These are phyloP conservation scores for Leishmania major DNA, from an alignment of 208 protist genomes.

Conservation along the genomic window DNA sequence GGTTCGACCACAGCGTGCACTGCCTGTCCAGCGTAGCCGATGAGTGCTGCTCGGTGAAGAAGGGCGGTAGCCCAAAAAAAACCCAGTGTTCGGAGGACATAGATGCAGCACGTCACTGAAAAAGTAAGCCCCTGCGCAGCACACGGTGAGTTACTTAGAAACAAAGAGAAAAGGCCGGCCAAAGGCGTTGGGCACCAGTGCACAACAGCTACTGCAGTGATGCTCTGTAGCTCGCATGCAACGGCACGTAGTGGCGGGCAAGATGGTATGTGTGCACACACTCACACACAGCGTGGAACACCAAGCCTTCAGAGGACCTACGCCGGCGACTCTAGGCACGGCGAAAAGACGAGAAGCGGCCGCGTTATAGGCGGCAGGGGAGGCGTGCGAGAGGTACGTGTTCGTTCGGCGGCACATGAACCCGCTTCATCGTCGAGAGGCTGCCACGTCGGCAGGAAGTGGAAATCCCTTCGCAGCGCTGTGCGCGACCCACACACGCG, in stretches of 20 bases:
- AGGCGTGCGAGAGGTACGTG: background rate
- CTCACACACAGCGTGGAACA: slow-evolving; percentile 2
- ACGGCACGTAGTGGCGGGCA: background rate
- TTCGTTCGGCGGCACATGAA: background rate
- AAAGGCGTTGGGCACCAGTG: background rate
- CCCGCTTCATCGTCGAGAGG: background rate
- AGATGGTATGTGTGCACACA: background rate
- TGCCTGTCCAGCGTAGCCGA: slow-evolving; percentile 63
- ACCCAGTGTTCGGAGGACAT: slow-evolving; percentile 68
- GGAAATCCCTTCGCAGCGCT: background rate
- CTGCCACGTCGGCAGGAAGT: background rate
- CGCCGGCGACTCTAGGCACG: background rate
- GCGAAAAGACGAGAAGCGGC: slow-evolving; percentile 21
- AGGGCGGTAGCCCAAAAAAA: slow-evolving; percentile 84
- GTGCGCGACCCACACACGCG: background rate
- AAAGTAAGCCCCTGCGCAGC: background rate
- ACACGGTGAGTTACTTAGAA: slow-evolving; percentile 1
- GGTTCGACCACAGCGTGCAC: slow-evolving; percentile 55
- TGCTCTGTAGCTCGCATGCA: background rate
- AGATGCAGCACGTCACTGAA: background rate
- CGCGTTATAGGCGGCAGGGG: background rate
- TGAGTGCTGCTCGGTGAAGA: slow-evolving; percentile 83
- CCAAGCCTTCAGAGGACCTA: background rate
- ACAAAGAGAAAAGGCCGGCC: slow-evolving; percentile 11
- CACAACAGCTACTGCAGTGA: background rate